Evolutionary conservation across 176 grass and related monocot genomes (phyloP).

Genomic region (Phoenix dactylifera): DNA sequence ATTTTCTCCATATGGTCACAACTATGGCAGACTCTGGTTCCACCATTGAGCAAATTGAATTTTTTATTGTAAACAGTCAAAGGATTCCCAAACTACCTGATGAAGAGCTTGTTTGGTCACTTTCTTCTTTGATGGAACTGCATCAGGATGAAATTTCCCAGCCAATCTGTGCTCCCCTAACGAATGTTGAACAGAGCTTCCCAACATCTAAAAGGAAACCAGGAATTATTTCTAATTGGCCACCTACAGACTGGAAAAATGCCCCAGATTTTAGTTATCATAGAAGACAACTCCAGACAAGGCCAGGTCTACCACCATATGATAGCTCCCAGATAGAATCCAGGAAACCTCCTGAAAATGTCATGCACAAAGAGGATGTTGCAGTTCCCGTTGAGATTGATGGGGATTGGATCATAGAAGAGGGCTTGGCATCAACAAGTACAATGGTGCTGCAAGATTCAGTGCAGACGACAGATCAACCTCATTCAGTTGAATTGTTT

Average conservation of each 20-base stretch:
- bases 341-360: constrained; percentile 9
- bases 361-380: constrained; percentile 21
- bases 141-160: constrained; percentile 22
- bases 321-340: constrained; percentile 6
- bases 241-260: constrained; percentile 59
- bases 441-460: constrained; percentile 27
- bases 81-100: constrained; percentile 60
- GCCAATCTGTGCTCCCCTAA: constrained; percentile 8
- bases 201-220: constrained; percentile 27
- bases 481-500: constrained; percentile 29
- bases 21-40: constrained; percentile 69
- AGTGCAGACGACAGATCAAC: constrained; percentile 8
- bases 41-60: constrained; percentile 45
- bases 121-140: constrained; percentile 33
- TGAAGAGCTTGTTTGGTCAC: constrained; percentile 60
- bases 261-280: constrained; percentile 40
- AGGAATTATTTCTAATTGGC: constrained; percentile 43
- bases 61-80: constrained; percentile 74
- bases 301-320: constrained; percentile 22
- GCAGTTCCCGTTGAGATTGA: constrained; percentile 46
- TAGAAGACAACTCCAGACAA: constrained; percentile 10
- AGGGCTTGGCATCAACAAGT: constrained; percentile 8
- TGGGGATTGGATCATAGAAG: constrained; percentile 60
- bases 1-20: constrained; percentile 86
- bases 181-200: constrained; percentile 17